Base-by-base conservation (phyloP, 371 early-diverging fungal species). In the Mortierella sp. region DNA sequence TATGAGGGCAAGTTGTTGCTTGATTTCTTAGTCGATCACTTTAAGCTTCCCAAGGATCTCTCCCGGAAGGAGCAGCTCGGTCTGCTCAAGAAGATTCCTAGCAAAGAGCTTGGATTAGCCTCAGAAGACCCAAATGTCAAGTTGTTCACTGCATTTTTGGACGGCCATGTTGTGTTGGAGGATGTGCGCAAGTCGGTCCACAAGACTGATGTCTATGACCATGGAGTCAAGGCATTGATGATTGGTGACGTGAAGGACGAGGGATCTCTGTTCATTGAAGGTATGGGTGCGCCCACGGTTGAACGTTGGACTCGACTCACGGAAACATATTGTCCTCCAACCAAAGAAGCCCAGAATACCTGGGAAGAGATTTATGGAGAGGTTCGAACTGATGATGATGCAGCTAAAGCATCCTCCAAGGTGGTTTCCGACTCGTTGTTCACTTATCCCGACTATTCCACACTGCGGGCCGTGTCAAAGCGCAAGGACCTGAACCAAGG, bases 161-260 rank as follows among this genome's bases (percentile, higher is more conserved):
- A 68, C 25, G 72, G 72, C 28, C 72, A 69, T 11, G 62, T 60
- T 18, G 55, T 71, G 14, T 50, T 76, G 5, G 19, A 15, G 25
- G 7, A 37, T 56, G 46, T 66, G 9, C 70, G 66, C 0, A 46
- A 55, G 11, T 64, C 67, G 64, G 43, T 56, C 16, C 64, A 59
- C 29, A 59, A 56, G 50, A 60, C 75, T 0, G 63, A 70, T 3
- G 19, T 1, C 1, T 70, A 66, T 18, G 75, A 75, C 29, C 64
- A 55, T 14, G 67, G 57, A 5, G 64, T 75, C 21, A 70, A 66
- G 37, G 62, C 70, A 1, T 47, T 75, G 45, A 52, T 75, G 28
- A 53, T 75, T 30, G 75, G 75, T 0, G 67, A 53, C 7, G 66
- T 28, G 44, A 66, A 66, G 37, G 67, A 75, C 16, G 75, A 75